Evolutionary conservation across 2,329 filamentous ascomycete species (phyloP).

Genomic region (Coniochaeta ligniaria): DNA sequence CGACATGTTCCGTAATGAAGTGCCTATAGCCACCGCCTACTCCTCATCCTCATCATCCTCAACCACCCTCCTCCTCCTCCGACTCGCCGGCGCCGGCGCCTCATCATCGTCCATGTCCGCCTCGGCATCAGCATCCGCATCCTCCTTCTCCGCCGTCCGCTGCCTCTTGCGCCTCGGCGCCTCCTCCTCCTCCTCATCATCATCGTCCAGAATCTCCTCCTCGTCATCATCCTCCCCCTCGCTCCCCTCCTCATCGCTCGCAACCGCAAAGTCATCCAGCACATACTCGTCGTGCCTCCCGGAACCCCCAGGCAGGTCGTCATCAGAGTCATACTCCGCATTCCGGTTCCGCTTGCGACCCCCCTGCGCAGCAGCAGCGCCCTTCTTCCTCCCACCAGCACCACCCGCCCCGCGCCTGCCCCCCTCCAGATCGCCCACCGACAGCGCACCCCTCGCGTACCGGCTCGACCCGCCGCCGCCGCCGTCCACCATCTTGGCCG

Average conservation of each 20-base stretch:
- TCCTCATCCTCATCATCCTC: constrained; percentile 21
- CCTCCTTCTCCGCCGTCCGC: constrained; percentile 40
- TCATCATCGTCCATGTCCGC: constrained; percentile 45
- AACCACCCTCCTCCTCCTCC: constrained; percentile 15
- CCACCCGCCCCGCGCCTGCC: constrained; percentile 37
- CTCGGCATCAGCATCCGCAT: constrained; percentile 44
- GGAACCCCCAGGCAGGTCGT: constrained; percentile 56
- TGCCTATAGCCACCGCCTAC: neutral
- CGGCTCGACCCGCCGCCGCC: constrained; percentile 48
- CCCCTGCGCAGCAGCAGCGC: constrained; percentile 34
- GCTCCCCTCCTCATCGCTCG: constrained; percentile 61
- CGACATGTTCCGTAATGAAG: neutral
- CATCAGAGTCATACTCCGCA: constrained; percentile 70
- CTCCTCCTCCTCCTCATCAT: constrained; percentile 56
- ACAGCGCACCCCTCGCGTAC: constrained; percentile 47
- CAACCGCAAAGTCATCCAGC: constrained; percentile 72
- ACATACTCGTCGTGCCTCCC: constrained; percentile 68
- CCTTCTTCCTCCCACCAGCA: constrained; percentile 45
- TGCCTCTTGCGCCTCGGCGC: constrained; percentile 40
- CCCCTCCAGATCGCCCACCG: constrained; percentile 63
- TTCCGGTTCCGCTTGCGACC: constrained; percentile 45
- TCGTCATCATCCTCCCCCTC: constrained; percentile 54
- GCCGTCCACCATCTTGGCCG: constrained; percentile 56
- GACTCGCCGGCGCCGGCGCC: constrained; percentile 19
- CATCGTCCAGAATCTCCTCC: constrained; percentile 50